phyloP scores from a whole-genome alignment of 129 eudicot genomes.

The Helianthus annuus region HanXRQr2.0-SUNRISE NC_035446.2:171948043-171948542 shows the following conservation, averaged over 20 bases:
- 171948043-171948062: no score
- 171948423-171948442: background rate
- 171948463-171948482: conserved; percentile 36
- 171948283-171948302: conserved; percentile 45
- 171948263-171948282: conserved; percentile 54
- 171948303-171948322: conserved; percentile 66
- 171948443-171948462: background rate
- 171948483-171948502: conserved; percentile 42
- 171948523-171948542: conserved; percentile 33
- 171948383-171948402: conserved; percentile 8
- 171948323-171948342: conserved; percentile 45
- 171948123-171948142: no score
- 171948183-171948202: no score
- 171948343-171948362: conserved; percentile 33
- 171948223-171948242: no score
- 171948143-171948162: no score
- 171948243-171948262: conserved; percentile 9
- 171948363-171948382: conserved; percentile 50
- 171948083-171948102: no score
- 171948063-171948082: no score
- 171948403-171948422: background rate
- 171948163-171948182: no score
- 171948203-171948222: no score
- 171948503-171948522: conserved; percentile 35
- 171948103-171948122: no score